These are phyloP conservation scores for Chlorella sp. DNA, from an alignment of 139 green algal genomes.

Conservation along the genomic window DNA sequence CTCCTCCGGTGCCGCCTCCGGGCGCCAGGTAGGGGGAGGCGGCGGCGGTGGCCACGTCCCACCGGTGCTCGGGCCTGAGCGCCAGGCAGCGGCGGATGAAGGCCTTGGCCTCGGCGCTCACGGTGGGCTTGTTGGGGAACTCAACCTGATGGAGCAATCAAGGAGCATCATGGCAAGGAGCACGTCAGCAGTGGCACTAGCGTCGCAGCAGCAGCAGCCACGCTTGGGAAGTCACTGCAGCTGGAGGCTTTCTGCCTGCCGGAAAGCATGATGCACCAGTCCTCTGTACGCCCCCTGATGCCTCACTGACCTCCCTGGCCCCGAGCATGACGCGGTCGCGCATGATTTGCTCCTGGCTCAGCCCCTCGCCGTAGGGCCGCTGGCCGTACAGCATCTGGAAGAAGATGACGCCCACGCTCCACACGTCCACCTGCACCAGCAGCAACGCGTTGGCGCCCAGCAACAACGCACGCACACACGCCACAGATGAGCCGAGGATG, in stretches of 20 bases:
- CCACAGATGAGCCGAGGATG: too few relatives aligned
- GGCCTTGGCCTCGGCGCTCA: slow-evolving; percentile 77
- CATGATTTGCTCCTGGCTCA: slow-evolving; percentile 82
- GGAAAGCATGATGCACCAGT: neutral
- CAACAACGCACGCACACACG: too few relatives aligned
- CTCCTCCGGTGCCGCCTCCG: neutral
- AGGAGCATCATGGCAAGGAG: too few relatives aligned
- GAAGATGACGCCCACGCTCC: slow-evolving; percentile 84
- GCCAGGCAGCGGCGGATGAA: slow-evolving; percentile 75
- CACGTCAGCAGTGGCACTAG: too few relatives aligned
- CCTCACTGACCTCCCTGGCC: slow-evolving; percentile 33
- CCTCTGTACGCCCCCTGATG: neutral
- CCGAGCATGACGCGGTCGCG: slow-evolving; percentile 69
- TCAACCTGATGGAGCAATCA: too few relatives aligned
- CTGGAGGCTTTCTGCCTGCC: too few relatives aligned
- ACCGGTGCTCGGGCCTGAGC: slow-evolving; percentile 39
- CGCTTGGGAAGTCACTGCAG: too few relatives aligned
- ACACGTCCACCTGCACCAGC: slow-evolving; percentile 89
- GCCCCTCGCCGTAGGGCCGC: slow-evolving; percentile 72
- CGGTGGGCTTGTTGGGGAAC: slow-evolving; percentile 52
- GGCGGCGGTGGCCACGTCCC: slow-evolving; percentile 63
- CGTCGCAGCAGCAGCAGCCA: too few relatives aligned
- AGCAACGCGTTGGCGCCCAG: too few relatives aligned
- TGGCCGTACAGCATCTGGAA: slow-evolving; percentile 93
- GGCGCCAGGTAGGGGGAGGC: slow-evolving; percentile 57